Evolutionary conservation across 2,329 filamentous ascomycete genomes (phyloP).

Genomic region (Cyclaneusma minus): DNA sequence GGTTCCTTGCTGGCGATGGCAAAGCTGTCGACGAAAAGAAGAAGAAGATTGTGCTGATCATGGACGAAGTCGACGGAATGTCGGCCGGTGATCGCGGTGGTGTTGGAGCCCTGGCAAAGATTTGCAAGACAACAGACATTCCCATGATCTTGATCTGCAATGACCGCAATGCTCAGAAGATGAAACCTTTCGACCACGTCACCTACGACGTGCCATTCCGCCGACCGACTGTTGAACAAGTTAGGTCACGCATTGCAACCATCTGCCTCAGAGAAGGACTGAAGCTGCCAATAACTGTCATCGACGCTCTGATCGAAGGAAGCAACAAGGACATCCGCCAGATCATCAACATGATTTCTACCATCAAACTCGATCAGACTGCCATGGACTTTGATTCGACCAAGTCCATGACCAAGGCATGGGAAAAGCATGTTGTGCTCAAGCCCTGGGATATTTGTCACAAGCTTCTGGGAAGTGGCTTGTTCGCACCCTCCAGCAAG

Average conservation of each 20-base stretch:
- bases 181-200: constrained; percentile 90
- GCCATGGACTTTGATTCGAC: constrained; percentile 72
- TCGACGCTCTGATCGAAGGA: constrained; percentile 90
- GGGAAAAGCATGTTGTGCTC: constrained; percentile 93
- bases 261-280: constrained; percentile 86
- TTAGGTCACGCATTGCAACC: constrained; percentile 83
- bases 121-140: constrained; percentile 89
- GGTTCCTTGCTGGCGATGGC: constrained; percentile 76
- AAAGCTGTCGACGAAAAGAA: constrained; percentile 66
- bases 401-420: constrained; percentile 91
- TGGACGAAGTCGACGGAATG: constrained; percentile 99
- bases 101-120: constrained; percentile 82
- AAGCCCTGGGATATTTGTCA: constrained; percentile 97
- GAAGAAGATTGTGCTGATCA: constrained; percentile 90
- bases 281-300: constrained; percentile 66
- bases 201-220: constrained; percentile 78
- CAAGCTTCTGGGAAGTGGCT: constrained; percentile 76
- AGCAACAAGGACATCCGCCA: constrained; percentile 93
- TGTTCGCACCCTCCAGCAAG: constrained; percentile 74
- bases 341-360: constrained; percentile 97
- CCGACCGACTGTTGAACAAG: constrained; percentile 78
- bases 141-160: constrained; percentile 98
- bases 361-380: constrained; percentile 73
- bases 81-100: constrained; percentile 91
- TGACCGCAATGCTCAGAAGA: constrained; percentile 81